Conservation (phyloP, 352 stramenopile species). For the Elongisporangium prolatum region DNA sequence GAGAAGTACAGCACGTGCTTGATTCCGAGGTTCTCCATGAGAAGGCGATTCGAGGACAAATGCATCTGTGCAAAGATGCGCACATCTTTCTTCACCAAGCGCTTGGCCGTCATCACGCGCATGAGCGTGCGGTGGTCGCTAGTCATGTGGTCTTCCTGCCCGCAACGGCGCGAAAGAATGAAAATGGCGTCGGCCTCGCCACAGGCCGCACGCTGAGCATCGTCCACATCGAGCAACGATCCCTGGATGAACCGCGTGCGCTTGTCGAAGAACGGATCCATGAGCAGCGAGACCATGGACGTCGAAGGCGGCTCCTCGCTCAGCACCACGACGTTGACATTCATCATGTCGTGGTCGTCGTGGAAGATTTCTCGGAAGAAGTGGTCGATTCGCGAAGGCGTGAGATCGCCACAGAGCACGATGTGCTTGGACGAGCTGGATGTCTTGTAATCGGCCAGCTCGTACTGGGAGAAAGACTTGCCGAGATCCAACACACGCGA, state of each 20-base stretch:
- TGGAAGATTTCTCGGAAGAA: conserved; percentile 88
- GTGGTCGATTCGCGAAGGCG: conserved; percentile 70
- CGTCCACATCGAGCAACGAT: conserved; percentile 74
- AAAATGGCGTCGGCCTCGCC: conserved; percentile 68
- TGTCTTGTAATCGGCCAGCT: conserved; percentile 70
- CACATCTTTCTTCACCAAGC: conserved; percentile 40
- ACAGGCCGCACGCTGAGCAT: conserved; percentile 67
- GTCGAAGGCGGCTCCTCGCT: conserved; percentile 73
- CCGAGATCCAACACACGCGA: conserved; percentile 78
- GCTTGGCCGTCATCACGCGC: conserved; percentile 72
- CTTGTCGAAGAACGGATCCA: conserved; percentile 85
- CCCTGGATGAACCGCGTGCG: conserved; percentile 79
- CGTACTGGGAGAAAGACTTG: conserved; percentile 66
- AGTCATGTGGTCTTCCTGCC: conserved; percentile 57
- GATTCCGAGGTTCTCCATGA: conserved; percentile 50
- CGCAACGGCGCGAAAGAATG: conserved; percentile 59
- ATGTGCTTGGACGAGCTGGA: conserved; percentile 58
- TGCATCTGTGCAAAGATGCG: conserved; percentile 78
- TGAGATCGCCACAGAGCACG: conserved; percentile 81
- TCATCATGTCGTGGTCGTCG: conserved; percentile 80
- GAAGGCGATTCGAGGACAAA: conserved; percentile 62
- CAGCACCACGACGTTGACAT: conserved; percentile 74
- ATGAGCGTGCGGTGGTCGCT: conserved; percentile 81
- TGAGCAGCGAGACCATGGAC: conserved; percentile 64
- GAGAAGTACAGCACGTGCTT: conserved; percentile 59